Evolutionary conservation across 75 land plant genomes (phyloP).

Genomic region (Cunninghamia lanceolata): DNA sequence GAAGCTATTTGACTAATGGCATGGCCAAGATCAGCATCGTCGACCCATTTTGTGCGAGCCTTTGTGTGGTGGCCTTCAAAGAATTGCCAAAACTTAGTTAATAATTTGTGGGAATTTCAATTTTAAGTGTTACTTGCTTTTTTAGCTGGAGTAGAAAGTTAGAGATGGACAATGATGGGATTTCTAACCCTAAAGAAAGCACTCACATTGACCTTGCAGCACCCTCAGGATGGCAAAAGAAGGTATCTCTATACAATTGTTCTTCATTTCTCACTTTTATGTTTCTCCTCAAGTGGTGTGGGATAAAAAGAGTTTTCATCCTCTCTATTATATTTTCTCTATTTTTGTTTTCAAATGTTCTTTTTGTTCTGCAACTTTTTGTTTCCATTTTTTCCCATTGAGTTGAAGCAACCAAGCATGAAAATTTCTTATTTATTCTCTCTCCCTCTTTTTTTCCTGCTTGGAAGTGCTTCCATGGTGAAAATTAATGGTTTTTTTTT

Average conservation of each 20-base stretch:
- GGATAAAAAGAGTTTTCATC: background rate
- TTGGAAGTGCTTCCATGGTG: background rate
- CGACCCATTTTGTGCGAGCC: too few species aligned
- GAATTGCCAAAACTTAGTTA: too few species aligned
- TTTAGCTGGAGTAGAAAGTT: too few species aligned
- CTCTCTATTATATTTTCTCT: background rate
- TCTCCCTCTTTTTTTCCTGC: background rate
- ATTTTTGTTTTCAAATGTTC: background rate
- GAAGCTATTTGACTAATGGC: too few species aligned
- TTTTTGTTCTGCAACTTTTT: background rate
- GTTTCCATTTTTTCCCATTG: background rate
- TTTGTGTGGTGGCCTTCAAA: too few species aligned
- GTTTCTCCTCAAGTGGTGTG: background rate
- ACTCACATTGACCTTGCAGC: background rate
- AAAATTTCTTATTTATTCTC: background rate
- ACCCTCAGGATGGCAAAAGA: constrained; percentile 2
- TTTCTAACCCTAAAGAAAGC: background rate
- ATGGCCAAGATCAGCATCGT: too few species aligned
- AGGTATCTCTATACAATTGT: background rate
- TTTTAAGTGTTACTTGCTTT: too few species aligned
- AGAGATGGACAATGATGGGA: too few species aligned
- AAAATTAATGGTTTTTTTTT: background rate
- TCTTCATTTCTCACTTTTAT: background rate
- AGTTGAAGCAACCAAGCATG: background rate
- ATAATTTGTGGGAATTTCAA: too few species aligned